Percentiles rank a stretch among this genome's conserved stretches.
Evolutionary conservation across 768 basidiomycete species (phyloP).

Genomic region (Xerocomus potaroensis): DNA sequence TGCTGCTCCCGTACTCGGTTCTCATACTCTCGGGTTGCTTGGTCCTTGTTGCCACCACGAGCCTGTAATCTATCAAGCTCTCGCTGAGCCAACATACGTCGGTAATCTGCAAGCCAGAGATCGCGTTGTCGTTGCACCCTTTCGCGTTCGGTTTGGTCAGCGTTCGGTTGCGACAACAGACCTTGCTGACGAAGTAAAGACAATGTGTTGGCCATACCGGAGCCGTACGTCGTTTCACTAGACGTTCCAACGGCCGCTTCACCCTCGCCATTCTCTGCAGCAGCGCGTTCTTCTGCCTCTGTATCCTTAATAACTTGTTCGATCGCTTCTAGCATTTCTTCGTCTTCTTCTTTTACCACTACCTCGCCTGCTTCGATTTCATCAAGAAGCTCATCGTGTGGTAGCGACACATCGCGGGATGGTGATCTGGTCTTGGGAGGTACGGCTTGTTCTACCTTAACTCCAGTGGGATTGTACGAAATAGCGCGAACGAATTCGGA

Average conservation of each 20-base stretch:
- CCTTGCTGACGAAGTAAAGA: slow-evolving; percentile 90
- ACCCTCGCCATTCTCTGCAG: slow-evolving; percentile 30
- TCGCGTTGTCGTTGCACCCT: slow-evolving; percentile 79
- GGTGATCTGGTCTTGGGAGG: slow-evolving; percentile 35
- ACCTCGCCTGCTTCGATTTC: slow-evolving; percentile 84
- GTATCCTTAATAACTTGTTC: slow-evolving; percentile 62
- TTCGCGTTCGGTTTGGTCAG: slow-evolving; percentile 75
- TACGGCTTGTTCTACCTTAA: slow-evolving; percentile 47
- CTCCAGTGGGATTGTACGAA: slow-evolving; percentile 55
- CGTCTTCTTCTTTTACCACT: slow-evolving; percentile 74
- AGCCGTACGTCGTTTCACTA: slow-evolving; percentile 71
- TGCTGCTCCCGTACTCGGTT: slow-evolving; percentile 89
- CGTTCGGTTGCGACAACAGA: slow-evolving; percentile 60
- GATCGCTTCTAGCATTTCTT: slow-evolving; percentile 75
- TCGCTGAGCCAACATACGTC: slow-evolving; percentile 67
- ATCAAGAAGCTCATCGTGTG: slow-evolving; percentile 58
- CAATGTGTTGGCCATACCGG: slow-evolving; percentile 86
- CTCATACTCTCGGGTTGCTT: slow-evolving; percentile 91
- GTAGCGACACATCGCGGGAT: slow-evolving; percentile 54
- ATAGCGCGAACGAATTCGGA: slow-evolving; percentile 93
- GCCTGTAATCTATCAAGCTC: slow-evolving; percentile 76
- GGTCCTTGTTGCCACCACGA: slow-evolving; percentile 83
- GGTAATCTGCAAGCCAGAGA: slow-evolving; percentile 85
- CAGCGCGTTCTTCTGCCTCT: slow-evolving; percentile 49
- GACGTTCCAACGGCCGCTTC: slow-evolving; percentile 54